A percentile compares a stretch with the other conserved stretches of the same genome.
Evolutionary conservation across 306 rosid species (phyloP).

Genomic region (Prinsepia uniflora): DNA sequence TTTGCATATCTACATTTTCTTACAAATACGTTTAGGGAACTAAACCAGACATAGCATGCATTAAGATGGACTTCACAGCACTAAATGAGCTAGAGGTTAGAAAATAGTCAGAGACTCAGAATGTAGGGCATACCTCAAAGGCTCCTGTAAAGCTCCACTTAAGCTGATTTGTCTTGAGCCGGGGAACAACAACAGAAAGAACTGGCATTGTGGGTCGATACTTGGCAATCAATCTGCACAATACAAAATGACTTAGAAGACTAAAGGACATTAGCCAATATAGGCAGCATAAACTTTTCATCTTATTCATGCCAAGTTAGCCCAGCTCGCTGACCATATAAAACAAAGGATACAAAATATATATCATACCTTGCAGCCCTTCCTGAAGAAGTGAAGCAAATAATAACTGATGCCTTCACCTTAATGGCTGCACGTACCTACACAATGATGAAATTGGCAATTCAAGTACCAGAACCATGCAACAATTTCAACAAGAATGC

Average conservation of each 20-base stretch:
- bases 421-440: slow-evolving; percentile 98
- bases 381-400: slow-evolving; percentile 98
- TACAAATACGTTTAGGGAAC: neutral
- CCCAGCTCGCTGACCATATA: neutral
- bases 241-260: slow-evolving; percentile 13
- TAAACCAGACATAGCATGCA: neutral
- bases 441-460: slow-evolving; percentile 23
- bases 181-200: slow-evolving; percentile 79
- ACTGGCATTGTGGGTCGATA: slow-evolving; percentile 96
- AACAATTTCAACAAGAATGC: slow-evolving; percentile 9
- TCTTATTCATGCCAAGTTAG: neutral
- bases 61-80: neutral
- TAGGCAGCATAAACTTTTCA: slow-evolving; percentile 7
- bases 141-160: slow-evolving; percentile 97
- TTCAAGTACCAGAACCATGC: slow-evolving; percentile 17
- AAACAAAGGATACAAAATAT: neutral
- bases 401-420: slow-evolving; percentile 93
- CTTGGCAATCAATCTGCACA: slow-evolving; percentile 81
- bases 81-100: slow-evolving; percentile 8
- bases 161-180: slow-evolving; percentile 73
- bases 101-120: slow-evolving; percentile 4
- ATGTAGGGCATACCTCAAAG: slow-evolving; percentile 62
- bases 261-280: slow-evolving; percentile 4
- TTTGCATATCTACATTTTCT: slow-evolving; percentile 1
- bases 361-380: slow-evolving; percentile 83